Evolutionary conservation across 208 protist genomes (phyloP).

Genomic region (Porcisia deanei): DNA sequence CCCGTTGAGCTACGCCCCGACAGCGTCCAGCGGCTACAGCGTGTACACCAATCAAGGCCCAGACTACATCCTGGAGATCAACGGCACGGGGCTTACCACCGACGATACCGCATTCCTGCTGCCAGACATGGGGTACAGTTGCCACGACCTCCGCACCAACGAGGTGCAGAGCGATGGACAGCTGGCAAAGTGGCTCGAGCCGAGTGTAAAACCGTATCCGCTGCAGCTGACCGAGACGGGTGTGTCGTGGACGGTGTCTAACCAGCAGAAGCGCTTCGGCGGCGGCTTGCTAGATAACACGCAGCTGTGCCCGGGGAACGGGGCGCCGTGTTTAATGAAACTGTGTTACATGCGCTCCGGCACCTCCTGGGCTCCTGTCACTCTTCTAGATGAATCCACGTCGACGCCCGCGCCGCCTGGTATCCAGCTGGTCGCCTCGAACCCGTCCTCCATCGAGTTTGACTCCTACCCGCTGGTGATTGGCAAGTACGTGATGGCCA

Average conservation of each 20-base stretch:
- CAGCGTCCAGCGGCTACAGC: slow-evolving; percentile 11
- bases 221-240: slow-evolving; percentile 47
- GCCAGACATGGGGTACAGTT: slow-evolving; percentile 65
- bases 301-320: slow-evolving; percentile 53
- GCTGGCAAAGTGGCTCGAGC: slow-evolving; percentile 58
- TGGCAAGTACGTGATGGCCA: slow-evolving; percentile 84
- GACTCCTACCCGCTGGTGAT: slow-evolving; percentile 65
- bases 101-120: slow-evolving; percentile 75
- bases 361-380: slow-evolving; percentile 78
- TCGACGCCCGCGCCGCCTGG: slow-evolving; percentile 12
- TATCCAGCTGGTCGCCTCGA: slow-evolving; percentile 58
- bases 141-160: slow-evolving; percentile 81
- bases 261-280: slow-evolving; percentile 62
- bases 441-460: slow-evolving; percentile 67
- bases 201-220: slow-evolving; percentile 61
- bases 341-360: slow-evolving; percentile 81
- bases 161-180: slow-evolving; percentile 53
- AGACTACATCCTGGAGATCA: slow-evolving; percentile 61
- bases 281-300: slow-evolving; percentile 55
- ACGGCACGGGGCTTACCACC: slow-evolving; percentile 52
- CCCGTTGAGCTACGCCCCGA: slow-evolving; percentile 52
- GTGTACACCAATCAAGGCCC: slow-evolving; percentile 82
- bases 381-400: slow-evolving; percentile 20
- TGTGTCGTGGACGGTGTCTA: slow-evolving; percentile 71
- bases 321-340: slow-evolving; percentile 60